Evolutionary conservation across 1,284 basidiomycete species (phyloP), one percentile per base, ranked within the genome.

Genomic region (Peniophora sp.): DNA sequence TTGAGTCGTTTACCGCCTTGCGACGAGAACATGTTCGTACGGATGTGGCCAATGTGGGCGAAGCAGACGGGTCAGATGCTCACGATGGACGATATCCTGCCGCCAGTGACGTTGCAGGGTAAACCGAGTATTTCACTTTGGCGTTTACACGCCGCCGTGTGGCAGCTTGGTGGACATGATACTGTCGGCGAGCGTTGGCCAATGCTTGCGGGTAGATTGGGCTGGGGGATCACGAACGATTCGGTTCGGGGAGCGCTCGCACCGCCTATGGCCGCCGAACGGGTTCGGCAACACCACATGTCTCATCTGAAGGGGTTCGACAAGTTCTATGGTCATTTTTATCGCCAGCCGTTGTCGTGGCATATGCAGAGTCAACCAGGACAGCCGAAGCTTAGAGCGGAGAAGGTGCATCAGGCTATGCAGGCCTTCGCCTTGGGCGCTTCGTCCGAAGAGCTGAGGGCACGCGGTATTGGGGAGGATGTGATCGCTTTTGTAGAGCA

Each of bases 401-500:
- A 62, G 16, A 63, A 72, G 55, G 62, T 79, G 59, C 64, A 69
- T 55, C 60, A 71, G 50, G 60, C 79, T 11, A 56, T 79, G 27
- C 57, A 59, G 6, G 75, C 71, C 56, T 72, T 78, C 10, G 61
- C 74, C 47, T 58, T 69, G 36, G 20, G n/a, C 39, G n/a, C n/a
- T 5, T 66, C 73, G 10, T 68, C 65, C 1, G 65, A 69, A 6
- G 78, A 85, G 27, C 70, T 89, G 55, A 77, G 77, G 19, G 65
- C 67, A 3, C 71, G 69, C 46, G 72, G 71, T 23, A 62, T 85
- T n/a, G 65, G 69, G 1, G 76, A 80, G 14, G 55, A 70, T 36
- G 62, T 79, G 48, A 81, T 89, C 50, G 53, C 63, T 24, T 70
- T 78, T 52, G 74, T 89, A 38, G 86, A 89, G 55, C 56, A 56